Evolutionary conservation across 768 basidiomycete genomes (phyloP).

Genomic region (Boletellus ananas): DNA sequence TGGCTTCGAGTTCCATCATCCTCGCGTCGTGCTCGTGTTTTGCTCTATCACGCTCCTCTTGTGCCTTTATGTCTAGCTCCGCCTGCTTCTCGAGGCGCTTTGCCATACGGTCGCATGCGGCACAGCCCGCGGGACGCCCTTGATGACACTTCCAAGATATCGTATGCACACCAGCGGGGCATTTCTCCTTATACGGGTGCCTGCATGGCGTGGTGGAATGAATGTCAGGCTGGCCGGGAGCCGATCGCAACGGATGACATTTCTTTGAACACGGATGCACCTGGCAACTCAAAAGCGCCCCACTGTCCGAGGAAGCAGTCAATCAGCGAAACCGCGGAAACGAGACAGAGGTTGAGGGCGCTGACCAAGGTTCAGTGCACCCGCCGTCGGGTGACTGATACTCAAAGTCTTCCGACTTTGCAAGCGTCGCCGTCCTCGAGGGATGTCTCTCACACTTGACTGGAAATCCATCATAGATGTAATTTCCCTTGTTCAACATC

Average conservation of each 20-base stretch:
- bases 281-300: constrained; percentile 11
- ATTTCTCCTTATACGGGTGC: constrained; percentile 35
- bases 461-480: constrained; percentile 62
- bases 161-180: constrained; percentile 41
- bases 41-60: constrained; percentile 45
- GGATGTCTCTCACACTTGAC: constrained; percentile 56
- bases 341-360: not conserved
- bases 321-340: no score
- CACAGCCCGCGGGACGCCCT: constrained; percentile 37
- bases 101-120: constrained; percentile 42
- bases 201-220: constrained; percentile 40
- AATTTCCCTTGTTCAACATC: constrained; percentile 36
- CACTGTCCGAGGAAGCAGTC: constrained; percentile 1
- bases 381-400: constrained; percentile 58
- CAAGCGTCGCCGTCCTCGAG: constrained; percentile 35
- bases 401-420: constrained; percentile 48
- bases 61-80: constrained; percentile 36
- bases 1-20: constrained; percentile 42
- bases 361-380: constrained; percentile 57
- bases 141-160: constrained; percentile 45
- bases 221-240: constrained; percentile 34
- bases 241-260: constrained; percentile 56
- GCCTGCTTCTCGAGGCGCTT: constrained; percentile 41
- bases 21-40: constrained; percentile 38
- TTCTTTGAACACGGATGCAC: constrained; percentile 54